Conservation (phyloP, 225 moss, liverwort and hornwort species). For the Neckera pumila region DNA sequence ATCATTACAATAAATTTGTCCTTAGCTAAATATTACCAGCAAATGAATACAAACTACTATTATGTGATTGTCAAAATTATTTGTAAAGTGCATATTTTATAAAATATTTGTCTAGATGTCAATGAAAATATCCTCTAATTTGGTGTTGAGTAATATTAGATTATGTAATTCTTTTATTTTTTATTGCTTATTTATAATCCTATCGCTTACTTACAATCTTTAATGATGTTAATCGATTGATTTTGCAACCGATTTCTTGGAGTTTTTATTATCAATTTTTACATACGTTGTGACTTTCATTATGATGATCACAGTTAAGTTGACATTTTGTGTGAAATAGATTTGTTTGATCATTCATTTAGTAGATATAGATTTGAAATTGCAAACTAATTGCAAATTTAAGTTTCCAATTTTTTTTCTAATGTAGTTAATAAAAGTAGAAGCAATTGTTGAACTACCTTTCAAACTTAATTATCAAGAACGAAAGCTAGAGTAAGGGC, state of each 20-base stretch:
- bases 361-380: not conserved
- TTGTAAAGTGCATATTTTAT: not conserved
- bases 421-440: not conserved
- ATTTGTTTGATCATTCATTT: not conserved
- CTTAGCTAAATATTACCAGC: not conserved
- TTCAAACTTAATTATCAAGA: not conserved
- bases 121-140: not conserved
- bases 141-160: no score
- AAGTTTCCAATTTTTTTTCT: not conserved
- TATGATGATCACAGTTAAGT: not conserved
- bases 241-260: not conserved
- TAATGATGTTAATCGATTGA: not conserved
- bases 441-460: not conserved
- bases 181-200: not conserved
- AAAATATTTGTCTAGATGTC: not conserved
- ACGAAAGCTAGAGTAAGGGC: fast-evolving
- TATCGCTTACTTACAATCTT: fast-evolving
- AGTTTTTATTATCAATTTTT: not conserved
- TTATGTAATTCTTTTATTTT: not conserved
- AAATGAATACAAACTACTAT: not conserved
- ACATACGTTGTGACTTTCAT: fast-evolving
- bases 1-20: not conserved
- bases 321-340: not conserved
- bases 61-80: not conserved
- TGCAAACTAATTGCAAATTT: not conserved